Conservation (phyloP, 2,329 filamentous ascomycete species). For the Scopulariopsis brevicaulis region DNA sequence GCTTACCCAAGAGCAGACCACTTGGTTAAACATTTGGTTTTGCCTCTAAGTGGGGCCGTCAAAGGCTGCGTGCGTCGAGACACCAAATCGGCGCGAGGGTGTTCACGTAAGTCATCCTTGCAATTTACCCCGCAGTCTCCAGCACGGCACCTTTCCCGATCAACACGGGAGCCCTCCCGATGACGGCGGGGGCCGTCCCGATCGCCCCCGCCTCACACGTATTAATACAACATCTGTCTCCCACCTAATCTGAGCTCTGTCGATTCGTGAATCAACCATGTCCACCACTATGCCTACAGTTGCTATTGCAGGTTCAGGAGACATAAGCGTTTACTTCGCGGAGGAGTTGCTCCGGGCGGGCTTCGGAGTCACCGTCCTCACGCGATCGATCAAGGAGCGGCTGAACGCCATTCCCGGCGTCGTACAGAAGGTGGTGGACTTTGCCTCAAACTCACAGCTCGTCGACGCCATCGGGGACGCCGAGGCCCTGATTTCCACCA, state of each 20-base stretch:
- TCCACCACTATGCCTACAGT: neutral
- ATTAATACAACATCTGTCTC: neutral
- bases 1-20: no score
- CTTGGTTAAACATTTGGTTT: no score
- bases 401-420: neutral
- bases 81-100: neutral
- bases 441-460: constrained; percentile 3
- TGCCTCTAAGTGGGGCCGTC: neutral
- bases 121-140: neutral
- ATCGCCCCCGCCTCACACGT: neutral
- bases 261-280: neutral
- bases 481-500: constrained; percentile 8
- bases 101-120: neutral
- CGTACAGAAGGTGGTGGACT: constrained; percentile 1
- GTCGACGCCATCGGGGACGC: constrained; percentile 4
- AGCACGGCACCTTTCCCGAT: neutral
- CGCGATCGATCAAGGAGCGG: constrained; percentile 5
- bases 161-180: neutral
- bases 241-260: neutral
- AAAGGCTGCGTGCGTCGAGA: neutral
- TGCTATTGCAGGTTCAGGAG: constrained; percentile 9
- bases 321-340: constrained; percentile 8
- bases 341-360: constrained; percentile 7
- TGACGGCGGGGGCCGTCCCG: neutral
- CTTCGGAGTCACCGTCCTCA: constrained; percentile 7